Evolutionary conservation across 2,329 filamentous ascomycete species (phyloP), one percentile per base, ranked within the genome.

Genomic region (Aspergillus nomiae): DNA sequence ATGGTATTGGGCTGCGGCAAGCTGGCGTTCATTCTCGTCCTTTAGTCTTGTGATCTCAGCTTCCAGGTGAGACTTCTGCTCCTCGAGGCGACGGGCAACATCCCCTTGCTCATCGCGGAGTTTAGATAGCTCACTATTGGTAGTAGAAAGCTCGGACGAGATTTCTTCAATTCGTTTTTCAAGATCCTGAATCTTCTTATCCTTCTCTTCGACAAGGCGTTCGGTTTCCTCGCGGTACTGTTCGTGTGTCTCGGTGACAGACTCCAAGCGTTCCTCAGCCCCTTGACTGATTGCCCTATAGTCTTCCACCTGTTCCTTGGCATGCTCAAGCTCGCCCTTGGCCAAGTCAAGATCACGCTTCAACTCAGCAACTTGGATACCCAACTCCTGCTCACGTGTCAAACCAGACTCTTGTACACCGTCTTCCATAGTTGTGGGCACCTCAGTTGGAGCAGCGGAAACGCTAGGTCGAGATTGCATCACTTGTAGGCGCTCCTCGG

Each of bases 201-300:
- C 90, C 82, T 95, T 97, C 73, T 93, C 88, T 58, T 88, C 84
- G 14, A 96, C 81, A 16, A 90, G 80, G 14, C 83, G 80, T 69
- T 97, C 93, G 76, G 92, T 92, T 72, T 98, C 92, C 69, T 94
- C 87, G n/a, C 89, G 88, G 76, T 93, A 96, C 73, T 95, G 88
- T 54, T 97, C 94, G 65, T 95, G 89, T 0, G 92, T 91, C 41
- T 90, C 87, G 56, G 89, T 90, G 59, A 96, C 83, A 63, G 89
- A 91, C 67, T 92, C 87, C 19, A 98, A 84, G 57, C 94, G 90
- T 69, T 98, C 94, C 75, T 99, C 95, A 2, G 92, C 90, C 36
- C 88, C 85, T 77, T 96, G 92, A 69, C 92, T 93, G 69, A 98
- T 92, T 56, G 89, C 87, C 77, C 92, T 94, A 83, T 96, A 98